Evolutionary conservation across 768 basidiomycete genomes (phyloP), one percentile per base, ranked within the genome.

Genomic region (Leccinum uliginosum): DNA sequence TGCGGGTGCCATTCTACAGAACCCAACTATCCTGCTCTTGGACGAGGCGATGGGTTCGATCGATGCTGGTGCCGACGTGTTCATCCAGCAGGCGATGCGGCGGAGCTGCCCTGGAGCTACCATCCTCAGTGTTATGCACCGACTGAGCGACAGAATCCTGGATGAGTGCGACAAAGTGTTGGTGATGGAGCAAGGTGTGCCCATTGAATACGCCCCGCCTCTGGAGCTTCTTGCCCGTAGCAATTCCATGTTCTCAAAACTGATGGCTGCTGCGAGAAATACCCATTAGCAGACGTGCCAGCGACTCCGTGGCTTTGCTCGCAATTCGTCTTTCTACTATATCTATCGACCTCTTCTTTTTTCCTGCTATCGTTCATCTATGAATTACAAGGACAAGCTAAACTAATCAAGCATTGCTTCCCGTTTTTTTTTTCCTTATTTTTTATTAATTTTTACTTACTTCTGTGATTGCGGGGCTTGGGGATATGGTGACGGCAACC

Each of bases 41-140:
- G 70, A 71, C 56, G 70, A 71, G 57, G 69, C 70, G 32, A 71
- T 68, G 1, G 89, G 87, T 12, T 86, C 87, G 29, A 79, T 98
- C 54, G 94, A 97, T 71, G 82, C 93, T 6, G 86, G 94, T 34
- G 76, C 92, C 19, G 84, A 93, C 54, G 91, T 97, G 29, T 91
- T 93, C 15, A 76, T 85, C 50, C 67, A 70, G 26, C 60, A 70
- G 29, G 70, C 66, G 5, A 69, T 70, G 65, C 69, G 69, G 44
- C 58, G 26, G 35, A 70, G 67, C 56, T 70, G 70, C 53, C 66
- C 69, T 14, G 29, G 56, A 15, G 69, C 69, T 2, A 70, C 70
- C 23, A 68, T 71, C 40, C 61, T 70, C 38, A 58, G 60, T 15
- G 67, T 70, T 48, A 69, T 70, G 67, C 69, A 71, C 60, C 54